Evolutionary conservation across 495 filamentous ascomycete species (phyloP), one percentile per base, ranked within the genome.

Genomic region (Corynascus novoguineensis): DNA sequence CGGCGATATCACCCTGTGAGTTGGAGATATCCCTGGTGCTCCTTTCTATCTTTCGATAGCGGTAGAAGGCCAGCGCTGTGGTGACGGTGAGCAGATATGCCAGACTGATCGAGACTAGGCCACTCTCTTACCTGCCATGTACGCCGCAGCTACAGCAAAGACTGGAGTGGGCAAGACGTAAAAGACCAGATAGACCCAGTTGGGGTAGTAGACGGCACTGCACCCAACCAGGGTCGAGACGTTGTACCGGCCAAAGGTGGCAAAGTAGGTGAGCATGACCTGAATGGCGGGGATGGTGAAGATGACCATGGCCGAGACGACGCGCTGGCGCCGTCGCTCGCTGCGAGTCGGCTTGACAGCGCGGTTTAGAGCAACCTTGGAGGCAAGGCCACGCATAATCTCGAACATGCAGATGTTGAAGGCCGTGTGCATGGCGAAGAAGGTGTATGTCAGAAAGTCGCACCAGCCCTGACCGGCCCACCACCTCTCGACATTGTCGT

Each of bases 141-240:
- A 83, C 1, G 76, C 73, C 7, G 80, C 86, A 10, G 84, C 67
- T 11, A 90, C 22, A 10, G 80, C 82, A 44, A 89, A 81, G 9
- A 93, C 66, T 0, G 83, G 78, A 4, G 81, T 81, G 76, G 88
- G 90, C 0, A 88, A 75, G 56, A 79, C 77, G 48, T 82, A 77
- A 38, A 96, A 68, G 17, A 82, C 66, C n/a, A 90, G 71, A 52
- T 74, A 83, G 11, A 83, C 73, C 88, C 88, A 95, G 64, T 84
- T 89, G 34, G 76, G 68, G 66, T 88, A 85, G 38, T 83, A 81
- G 42, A 77, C 64, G 24, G 80, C 70, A 17, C 75, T 74, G 66
- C 93, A 97, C 2, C 93, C 93, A 31, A 83, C 74, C 22, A 96
- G 82, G 17, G 83, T 78, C 47, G 80, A 81, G 49, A 97, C 76